Conservation (phyloP, 1,284 basidiomycete genomes). For the Termitomyces sp. region DNA sequence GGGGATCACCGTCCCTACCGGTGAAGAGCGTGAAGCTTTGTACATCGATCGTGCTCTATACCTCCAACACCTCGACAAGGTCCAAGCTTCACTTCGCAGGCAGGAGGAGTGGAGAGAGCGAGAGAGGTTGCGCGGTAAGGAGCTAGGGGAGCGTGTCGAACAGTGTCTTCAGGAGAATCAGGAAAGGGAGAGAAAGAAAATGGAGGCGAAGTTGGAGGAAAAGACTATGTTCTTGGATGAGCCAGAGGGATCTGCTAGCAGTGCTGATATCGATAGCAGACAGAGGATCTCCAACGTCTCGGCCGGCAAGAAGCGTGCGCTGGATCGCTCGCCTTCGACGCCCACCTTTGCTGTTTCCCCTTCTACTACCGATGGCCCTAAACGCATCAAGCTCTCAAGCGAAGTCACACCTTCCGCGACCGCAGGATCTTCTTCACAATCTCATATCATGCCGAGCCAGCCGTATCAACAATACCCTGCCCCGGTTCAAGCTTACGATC, state of each 20-base stretch:
- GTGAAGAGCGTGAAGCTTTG: slow-evolving; percentile 5
- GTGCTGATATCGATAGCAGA: not conserved
- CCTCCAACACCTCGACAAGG: slow-evolving; percentile 7
- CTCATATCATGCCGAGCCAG: not conserved
- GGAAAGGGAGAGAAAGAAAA: not conserved
- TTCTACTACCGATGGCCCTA: slow-evolving; percentile 1
- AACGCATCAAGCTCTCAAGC: slow-evolving; percentile 13
- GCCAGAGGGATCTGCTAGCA: not conserved
- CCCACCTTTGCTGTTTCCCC: not conserved
- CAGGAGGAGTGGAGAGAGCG: slow-evolving; percentile 14
- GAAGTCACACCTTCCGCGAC: not conserved
- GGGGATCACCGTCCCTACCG: slow-evolving; percentile 8
- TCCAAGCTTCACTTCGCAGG: slow-evolving; percentile 4
- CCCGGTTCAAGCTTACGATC: slow-evolving; percentile 28
- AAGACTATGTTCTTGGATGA: not conserved
- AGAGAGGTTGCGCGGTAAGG: slow-evolving; percentile 12
- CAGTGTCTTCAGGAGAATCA: not conserved
- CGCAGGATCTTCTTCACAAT: not conserved
- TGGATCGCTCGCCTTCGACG: slow-evolving; percentile 13
- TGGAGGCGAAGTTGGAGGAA: not conserved
- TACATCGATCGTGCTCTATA: not conserved
- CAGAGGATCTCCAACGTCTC: not conserved
- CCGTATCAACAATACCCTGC: slow-evolving; percentile 28
- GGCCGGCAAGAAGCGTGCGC: slow-evolving; percentile 12
- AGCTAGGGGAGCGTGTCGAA: slow-evolving; percentile 4